These are phyloP conservation scores for Calonectria montana DNA, from an alignment of 2,329 filamentous ascomycete genomes.

Conservation along the genomic window DNA sequence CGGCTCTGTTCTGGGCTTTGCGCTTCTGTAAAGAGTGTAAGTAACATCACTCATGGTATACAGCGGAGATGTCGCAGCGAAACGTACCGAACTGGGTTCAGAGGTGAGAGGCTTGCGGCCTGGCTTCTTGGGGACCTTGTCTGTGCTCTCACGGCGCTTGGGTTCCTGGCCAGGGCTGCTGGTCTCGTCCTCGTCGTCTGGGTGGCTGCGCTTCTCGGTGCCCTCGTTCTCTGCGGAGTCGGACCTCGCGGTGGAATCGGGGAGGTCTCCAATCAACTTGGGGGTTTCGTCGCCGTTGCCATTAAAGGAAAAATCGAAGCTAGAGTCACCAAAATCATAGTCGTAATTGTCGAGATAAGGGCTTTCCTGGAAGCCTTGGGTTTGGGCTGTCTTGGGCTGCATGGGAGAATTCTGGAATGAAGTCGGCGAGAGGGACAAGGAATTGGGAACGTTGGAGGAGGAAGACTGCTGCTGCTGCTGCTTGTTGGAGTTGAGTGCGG, in stretches of 20 bases:
- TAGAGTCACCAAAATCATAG: constrained; percentile 80
- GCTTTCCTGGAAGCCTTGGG: constrained; percentile 73
- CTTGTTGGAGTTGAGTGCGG: constrained; percentile 79
- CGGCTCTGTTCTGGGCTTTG: constrained; percentile 95
- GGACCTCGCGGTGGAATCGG: constrained; percentile 61
- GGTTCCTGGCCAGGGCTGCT: constrained; percentile 56
- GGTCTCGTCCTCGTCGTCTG: constrained; percentile 77
- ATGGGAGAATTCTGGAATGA: constrained; percentile 63
- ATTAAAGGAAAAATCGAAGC: constrained; percentile 74
- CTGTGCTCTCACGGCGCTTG: constrained; percentile 84
- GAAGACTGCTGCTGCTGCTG: constrained; percentile 49
- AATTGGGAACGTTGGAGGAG: constrained; percentile 49
- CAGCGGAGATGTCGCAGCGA: background rate
- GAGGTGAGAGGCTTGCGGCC: constrained; percentile 95
- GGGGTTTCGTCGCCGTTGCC: constrained; percentile 59
- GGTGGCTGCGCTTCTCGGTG: constrained; percentile 78
- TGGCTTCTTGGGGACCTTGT: constrained; percentile 93
- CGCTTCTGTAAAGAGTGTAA: constrained; percentile 72
- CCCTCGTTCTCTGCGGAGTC: constrained; percentile 68
- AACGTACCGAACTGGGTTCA: constrained; percentile 92
- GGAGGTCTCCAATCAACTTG: constrained; percentile 82
- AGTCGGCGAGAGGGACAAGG: constrained; percentile 58
- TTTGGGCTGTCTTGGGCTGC: constrained; percentile 53
- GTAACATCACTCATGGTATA: constrained; percentile 9
- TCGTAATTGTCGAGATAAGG: constrained; percentile 84